Percentiles rank a stretch among this genome's conserved stretches.
Conservation (phyloP, 192 early-diverging fungal genomes). For the Phlyctochytrium planicorne region DNA sequence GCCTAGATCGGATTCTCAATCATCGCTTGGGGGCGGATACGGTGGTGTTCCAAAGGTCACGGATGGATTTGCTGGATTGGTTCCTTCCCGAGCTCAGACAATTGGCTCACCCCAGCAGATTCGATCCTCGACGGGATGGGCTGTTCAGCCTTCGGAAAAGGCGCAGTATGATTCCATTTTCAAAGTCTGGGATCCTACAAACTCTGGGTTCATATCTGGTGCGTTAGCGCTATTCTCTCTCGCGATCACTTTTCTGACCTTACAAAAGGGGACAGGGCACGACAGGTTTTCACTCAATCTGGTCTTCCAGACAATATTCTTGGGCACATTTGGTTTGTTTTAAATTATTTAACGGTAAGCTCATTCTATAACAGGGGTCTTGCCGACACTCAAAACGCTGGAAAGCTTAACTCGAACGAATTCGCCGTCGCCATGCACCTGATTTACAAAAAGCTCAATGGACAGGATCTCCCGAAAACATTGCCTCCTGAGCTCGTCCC, state of each 20-base stretch:
- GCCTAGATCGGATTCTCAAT: no score
- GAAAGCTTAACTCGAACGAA: conserved; percentile 91
- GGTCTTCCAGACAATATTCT: conserved; percentile 69
- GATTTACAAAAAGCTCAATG: conserved; percentile 84
- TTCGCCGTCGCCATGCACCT: conserved; percentile 98
- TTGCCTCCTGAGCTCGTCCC: conserved; percentile 86
- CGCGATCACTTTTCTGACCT: conserved; percentile 2
- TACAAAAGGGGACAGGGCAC: conserved; percentile 55
- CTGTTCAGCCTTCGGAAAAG: conserved; percentile 45
- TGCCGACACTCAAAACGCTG: conserved; percentile 75
- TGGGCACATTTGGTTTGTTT: conserved; percentile 71
- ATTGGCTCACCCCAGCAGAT: neutral
- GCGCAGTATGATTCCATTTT: conserved; percentile 63
- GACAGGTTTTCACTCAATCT: conserved; percentile 71
- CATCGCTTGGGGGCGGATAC: no score
- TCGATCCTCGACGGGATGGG: conserved; percentile 33
- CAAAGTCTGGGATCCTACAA: conserved; percentile 68
- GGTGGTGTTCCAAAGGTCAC: conserved; percentile 18
- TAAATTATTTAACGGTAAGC: conserved; percentile 9
- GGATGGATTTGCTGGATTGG: conserved; percentile 34
- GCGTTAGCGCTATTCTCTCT: neutral
- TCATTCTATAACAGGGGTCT: conserved; percentile 54
- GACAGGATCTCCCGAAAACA: conserved; percentile 71
- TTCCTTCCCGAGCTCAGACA: conserved; percentile 21
- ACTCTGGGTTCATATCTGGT: conserved; percentile 67